Evolutionary conservation across 345 rosid genomes (phyloP), one percentile per base, ranked within the genome.

Genomic region (Citrus maxima): DNA sequence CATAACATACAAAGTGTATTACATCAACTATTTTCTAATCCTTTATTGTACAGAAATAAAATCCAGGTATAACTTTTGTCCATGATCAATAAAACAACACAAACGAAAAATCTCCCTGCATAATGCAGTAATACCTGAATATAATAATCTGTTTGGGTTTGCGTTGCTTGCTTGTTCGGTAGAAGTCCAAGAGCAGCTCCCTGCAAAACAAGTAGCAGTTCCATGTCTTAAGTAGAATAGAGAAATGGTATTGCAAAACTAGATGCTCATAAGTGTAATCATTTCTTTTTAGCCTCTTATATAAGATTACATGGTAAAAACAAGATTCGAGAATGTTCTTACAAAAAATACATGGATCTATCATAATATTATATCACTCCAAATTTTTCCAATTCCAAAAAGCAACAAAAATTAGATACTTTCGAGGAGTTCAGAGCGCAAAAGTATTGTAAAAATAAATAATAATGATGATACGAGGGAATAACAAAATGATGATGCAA

Each of bases 81-180:
- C 40, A 40, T 24, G n/a, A 40, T 62, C 66, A 13, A 46, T 49
- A 5, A 38, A 65, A 70, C 21, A 3, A 68, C 24, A 6, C 6
- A 78, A 72, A 2, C 9, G 5, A 70, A n/a, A 61, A 61, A 55
- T 61, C 27, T 28, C n/a, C 51, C n/a, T n/a, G 9, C 2, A 68
- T 37, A 60, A 55, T 28, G 67, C 27, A 71, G 62, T 13, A 74
- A 73, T 84, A 92, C 98, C 98, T 93, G 90, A 95, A 95, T 59
- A 93, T 78, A 67, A 95, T 89, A 71, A 95, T 92, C 80, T 91
- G 97, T 64, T 82, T 85, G 28, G 98, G 98, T 87, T 93, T 95
- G 25, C 72, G 73, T 38, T 32, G 54, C 7, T 73, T 79, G 78
- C 95, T 90, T 2, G 97, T 89, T 68, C 55, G 54, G 80, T 74